A percentile compares a stretch with the other conserved stretches of the same genome.
These are phyloP conservation scores for Nigrograna mackinnonii DNA, from an alignment of 2,329 filamentous ascomycete genomes.

Conservation along the genomic window DNA sequence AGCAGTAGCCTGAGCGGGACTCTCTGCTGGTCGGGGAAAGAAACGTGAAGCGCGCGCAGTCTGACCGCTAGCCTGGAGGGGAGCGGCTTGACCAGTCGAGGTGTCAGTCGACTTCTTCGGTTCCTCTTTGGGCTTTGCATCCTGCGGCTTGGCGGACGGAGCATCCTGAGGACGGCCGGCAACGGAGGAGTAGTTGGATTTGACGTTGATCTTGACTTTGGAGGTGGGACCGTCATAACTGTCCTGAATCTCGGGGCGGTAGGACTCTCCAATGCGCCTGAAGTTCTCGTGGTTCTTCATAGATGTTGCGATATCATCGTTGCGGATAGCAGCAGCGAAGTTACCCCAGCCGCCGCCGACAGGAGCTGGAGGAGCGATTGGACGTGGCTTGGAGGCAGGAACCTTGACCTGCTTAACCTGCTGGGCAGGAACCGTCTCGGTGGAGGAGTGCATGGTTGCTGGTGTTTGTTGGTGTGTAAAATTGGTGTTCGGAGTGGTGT, in stretches of 20 bases:
- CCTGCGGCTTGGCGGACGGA: no score
- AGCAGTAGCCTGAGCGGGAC: slow-evolving; percentile 17
- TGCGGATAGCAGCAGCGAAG: slow-evolving; percentile 31
- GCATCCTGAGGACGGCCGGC: no score
- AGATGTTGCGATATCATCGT: slow-evolving; percentile 28
- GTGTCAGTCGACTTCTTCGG: slow-evolving; percentile 16
- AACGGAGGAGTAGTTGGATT: no score
- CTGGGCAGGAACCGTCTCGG: slow-evolving; percentile 14
- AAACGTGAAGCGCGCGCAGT: slow-evolving; percentile 40
- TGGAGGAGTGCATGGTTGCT: slow-evolving; percentile 23
- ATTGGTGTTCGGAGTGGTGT: slow-evolving; percentile 18
- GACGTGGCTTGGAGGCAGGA: slow-evolving; percentile 21
- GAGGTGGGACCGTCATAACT: slow-evolving; percentile 36
- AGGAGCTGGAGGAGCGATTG: slow-evolving; percentile 29
- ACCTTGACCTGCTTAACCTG: slow-evolving; percentile 14
- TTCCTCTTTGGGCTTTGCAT: slow-evolving; percentile 33
- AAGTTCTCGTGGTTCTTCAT: slow-evolving; percentile 28
- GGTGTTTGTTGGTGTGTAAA: no score
- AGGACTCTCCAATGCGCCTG: slow-evolving; percentile 29
- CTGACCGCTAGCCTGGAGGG: slow-evolving; percentile 25
- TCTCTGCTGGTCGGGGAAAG: slow-evolving; percentile 36
- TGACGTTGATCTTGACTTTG: no score
- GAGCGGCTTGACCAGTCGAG: slow-evolving; percentile 18
- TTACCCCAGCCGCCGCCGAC: slow-evolving; percentile 32
- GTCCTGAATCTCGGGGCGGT: slow-evolving; percentile 36